Conservation (phyloP, 208 protist species). For the Naegleria fowleri region DNA sequence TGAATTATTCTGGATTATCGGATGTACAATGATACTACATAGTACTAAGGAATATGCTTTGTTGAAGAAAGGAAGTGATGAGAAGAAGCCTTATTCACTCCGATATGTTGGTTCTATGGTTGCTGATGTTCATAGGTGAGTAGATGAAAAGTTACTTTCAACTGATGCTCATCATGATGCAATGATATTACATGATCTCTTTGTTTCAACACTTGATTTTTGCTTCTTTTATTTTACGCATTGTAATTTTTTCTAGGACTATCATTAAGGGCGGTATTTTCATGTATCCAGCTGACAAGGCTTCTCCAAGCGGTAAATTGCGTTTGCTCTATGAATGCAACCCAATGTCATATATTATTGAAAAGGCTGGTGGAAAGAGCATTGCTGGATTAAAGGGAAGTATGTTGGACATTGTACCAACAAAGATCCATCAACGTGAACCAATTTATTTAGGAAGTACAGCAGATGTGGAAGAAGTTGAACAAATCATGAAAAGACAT, state of each 20-base stretch:
- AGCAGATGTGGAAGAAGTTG: constrained; percentile 73
- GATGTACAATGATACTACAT: too few species aligned
- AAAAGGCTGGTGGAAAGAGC: constrained; percentile 59
- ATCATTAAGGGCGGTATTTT: constrained; percentile 96
- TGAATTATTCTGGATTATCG: too few species aligned
- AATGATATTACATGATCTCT: too few species aligned
- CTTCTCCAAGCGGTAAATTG: constrained; percentile 88
- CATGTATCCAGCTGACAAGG: constrained; percentile 85
- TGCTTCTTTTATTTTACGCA: not conserved
- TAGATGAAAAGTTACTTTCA: too few species aligned
- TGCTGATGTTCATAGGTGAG: constrained; percentile 72
- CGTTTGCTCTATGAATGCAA: constrained; percentile 92
- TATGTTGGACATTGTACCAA: constrained; percentile 72
- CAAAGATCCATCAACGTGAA: constrained; percentile 75
- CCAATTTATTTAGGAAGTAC: constrained; percentile 79
- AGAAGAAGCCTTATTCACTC: constrained; percentile 38
- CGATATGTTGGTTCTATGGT: constrained; percentile 83
- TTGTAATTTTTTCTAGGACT: constrained; percentile 56
- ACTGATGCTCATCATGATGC: too few species aligned
- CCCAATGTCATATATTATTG: constrained; percentile 80
- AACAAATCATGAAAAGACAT: constrained; percentile 50
- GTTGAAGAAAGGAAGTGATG: not conserved
- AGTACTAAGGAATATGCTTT: not conserved
- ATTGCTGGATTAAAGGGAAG: constrained; percentile 43
- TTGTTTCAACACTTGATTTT: too few species aligned